Evolutionary conservation across 2,329 filamentous ascomycete genomes (phyloP), one percentile per base, ranked within the genome.

Genomic region (Xylariales sp.): DNA sequence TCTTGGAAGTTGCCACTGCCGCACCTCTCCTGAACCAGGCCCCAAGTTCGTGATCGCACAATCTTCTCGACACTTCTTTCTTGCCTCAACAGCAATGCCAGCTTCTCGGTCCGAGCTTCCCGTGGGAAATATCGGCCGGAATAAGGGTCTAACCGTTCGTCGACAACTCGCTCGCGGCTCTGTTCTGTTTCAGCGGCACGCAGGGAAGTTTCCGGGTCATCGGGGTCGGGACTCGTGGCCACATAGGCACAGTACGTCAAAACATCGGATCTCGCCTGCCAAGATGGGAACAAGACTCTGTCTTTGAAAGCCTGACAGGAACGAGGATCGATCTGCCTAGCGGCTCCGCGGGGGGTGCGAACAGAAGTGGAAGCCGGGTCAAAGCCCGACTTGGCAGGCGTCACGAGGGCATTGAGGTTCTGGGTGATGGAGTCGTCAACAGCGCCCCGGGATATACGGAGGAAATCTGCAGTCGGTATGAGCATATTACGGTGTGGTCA

Each of bases 371-470:
- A 94, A 0, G 86, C 82, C 0, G 95, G 92, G 77, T 97, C 91
- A 80, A 97, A 98, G 16, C 89, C 89, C 46, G 81, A 80, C 52
- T 84, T 83, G 12, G 92, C 86, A 0, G 95, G 95, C 0, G 91
- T 94, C 52, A 93, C 83, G 45, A 98, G 87, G 1, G 93, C 93
- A 83, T 98, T 98, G 69, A 99, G 88, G 75, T 97, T 95, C 77
- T 97, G 94, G 0, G 90, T 89, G 76, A 99, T 98, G 52, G 92
- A 93, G 81, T 99, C 96, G 81, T 99, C 96, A 76, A 97, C 91
- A 55, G 92, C 89, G 60, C 89, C 86, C 71, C 96, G 90, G 9
- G 95, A 97, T 72, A 96, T 81, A 46, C 94, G 92, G 28, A 99
- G 87, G 79, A 99, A 99, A 79, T 97, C 96, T 97, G 76, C 70